Evolutionary conservation across 208 protist genomes (phyloP), one percentile per base, ranked within the genome.

Genomic region (Angomonas desouzai): DNA sequence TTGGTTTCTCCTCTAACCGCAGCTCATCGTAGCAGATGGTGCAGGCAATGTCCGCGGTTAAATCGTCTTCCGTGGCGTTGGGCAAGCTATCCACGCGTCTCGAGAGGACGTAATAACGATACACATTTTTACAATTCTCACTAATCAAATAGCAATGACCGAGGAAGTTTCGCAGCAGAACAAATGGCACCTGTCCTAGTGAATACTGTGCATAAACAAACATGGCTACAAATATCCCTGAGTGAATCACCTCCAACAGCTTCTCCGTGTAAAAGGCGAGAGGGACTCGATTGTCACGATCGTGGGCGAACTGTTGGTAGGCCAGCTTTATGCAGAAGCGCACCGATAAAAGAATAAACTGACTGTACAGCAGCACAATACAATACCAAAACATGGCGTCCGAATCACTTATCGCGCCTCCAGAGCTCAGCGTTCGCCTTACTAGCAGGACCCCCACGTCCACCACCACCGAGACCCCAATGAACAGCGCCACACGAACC

Each of bases 1-100:
- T 92, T 49, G 74, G 80, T 1, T 47, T 47, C 20, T 74, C 57
- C 13, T 66, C 66, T 0, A 70, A 55, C 45, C 47, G 48, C 83
- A 96, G 91, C 38, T 93, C 83, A 38, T 96, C 86, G 62, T 92
- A 89, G 79, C 89, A 96, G 43, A 96, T 91, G 18, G 76, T 81
- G 62, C 89, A 96, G 22, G 74, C 67, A n/a, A 62, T 49, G 25
- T 93, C 83, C 4, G 68, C 62, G 23, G 72, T 68, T 11, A 96
- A 68, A 47, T 87, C 85, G 29, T 80, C 74, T 13, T 71, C 75
- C 3, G 76, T 81, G 23, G 85, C 85, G 49, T 69, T 55, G 34
- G 28, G 16, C 2, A 84, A 66, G 16, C 20, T 10, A 49, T 68
- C 62, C 55, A 87, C 57, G 29, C 73, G 47, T 28, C 62, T 64